Base-by-base conservation (phyloP, 2,329 filamentous ascomycete species). In the Aspergillus pseudonomiae region DNA sequence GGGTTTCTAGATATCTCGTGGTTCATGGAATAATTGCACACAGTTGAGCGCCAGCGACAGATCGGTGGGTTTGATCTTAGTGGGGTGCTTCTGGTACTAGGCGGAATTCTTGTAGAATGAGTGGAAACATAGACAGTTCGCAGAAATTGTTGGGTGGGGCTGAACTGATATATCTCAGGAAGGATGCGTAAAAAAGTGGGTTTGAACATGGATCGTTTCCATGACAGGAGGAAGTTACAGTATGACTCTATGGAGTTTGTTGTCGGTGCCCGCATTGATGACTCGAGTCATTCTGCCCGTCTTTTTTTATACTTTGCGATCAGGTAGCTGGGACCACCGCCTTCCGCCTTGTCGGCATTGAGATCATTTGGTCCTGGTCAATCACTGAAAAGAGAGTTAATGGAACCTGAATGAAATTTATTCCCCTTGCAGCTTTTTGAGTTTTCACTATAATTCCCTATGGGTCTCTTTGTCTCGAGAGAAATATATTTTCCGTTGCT, bases 1-100 rank as follows among this genome's bases (percentile, higher is more conserved):
- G 62, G 65, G 55, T 63, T 65, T 16, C 63, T 59, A 41, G 48
- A 56, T 63, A 70, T 62, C 26, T 64, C 67, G 61, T 58, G 65
- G 60, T 67, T 70, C 75, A 78, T 77, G 69, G 65, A 72, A 71
- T 26, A 57, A 54, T 53, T 55, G 54, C 28, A 48, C 28, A 41
- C 46, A 41, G 24, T 21, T 39, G 46, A 16, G n/a, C 39, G 39
- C 53, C 21, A 39, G 9, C n/a, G 26, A 19, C 36, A 43, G 32
- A 16, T 34, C 56, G 32, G 46, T 50, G 62, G n/a, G 62, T 54
- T 59, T 60, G 57, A 43, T 57, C 58, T 55, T 24, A 39, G 61
- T 21, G 62, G 61, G 61, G 48, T 58, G 57, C 41, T 66, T 63
- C 60, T 62, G 62, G 61, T 59, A 65, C 54, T 55, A 64, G 39